Evolutionary conservation across 1,139 yeast species (phyloP).

Genomic region (Candida sp.): DNA sequence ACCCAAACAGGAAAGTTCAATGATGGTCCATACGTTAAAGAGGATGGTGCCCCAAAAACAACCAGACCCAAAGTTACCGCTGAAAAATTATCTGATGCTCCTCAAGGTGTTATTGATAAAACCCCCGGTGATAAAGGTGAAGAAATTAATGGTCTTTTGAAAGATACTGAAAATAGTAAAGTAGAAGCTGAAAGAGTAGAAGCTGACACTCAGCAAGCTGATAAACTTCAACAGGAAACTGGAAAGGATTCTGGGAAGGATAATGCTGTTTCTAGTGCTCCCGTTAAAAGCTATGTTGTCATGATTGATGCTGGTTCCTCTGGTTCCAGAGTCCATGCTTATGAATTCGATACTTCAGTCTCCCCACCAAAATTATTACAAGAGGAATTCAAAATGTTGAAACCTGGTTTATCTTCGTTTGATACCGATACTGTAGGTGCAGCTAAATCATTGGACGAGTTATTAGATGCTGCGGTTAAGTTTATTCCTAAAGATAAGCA

Average conservation of each 20-base stretch:
- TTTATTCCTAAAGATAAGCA: slow-evolving; percentile 72
- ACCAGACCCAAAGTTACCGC: slow-evolving; percentile 19
- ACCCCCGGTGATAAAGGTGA: slow-evolving; percentile 5
- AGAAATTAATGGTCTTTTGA: not conserved
- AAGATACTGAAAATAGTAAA: not conserved
- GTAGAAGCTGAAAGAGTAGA: not conserved
- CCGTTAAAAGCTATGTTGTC: slow-evolving; percentile 47
- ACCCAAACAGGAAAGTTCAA: slow-evolving; percentile 4
- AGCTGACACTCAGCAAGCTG: not conserved
- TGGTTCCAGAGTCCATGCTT: slow-evolving; percentile 93
- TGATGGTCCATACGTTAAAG: slow-evolving; percentile 1
- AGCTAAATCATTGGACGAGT: slow-evolving; percentile 80
- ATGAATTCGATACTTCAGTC: slow-evolving; percentile 82
- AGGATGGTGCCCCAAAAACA: slow-evolving; percentile 2
- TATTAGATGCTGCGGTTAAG: slow-evolving; percentile 69
- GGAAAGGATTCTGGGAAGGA: not conserved
- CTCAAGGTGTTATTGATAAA: not conserved
- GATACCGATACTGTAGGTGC: slow-evolving; percentile 82
- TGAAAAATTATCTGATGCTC: slow-evolving; percentile 15
- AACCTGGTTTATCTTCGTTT: slow-evolving; percentile 89
- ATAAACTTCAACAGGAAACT: not conserved
- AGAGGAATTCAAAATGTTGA: slow-evolving; percentile 84
- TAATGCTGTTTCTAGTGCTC: not conserved
- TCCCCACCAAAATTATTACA: slow-evolving; percentile 75
- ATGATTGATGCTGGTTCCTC: slow-evolving; percentile 98